Percentiles rank a stretch among this genome's conserved stretches.
Conservation (phyloP, 139 green algal genomes). For the Tetraselmis striata region DNA sequence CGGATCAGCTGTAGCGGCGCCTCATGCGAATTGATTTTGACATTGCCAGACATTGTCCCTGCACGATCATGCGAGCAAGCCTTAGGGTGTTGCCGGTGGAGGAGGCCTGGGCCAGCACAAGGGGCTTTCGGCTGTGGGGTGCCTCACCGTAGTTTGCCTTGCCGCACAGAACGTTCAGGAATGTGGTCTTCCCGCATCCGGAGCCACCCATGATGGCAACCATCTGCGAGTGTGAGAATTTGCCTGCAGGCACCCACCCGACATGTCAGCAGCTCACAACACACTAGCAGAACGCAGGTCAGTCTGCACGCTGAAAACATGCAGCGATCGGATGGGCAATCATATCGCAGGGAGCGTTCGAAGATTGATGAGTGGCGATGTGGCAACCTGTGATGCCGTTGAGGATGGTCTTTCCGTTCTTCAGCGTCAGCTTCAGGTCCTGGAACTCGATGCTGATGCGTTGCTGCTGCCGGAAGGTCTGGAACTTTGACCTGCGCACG, state of each 20-base stretch:
- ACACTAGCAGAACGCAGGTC: too few relatives aligned
- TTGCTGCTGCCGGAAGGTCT: not conserved
- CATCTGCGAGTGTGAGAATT: conserved; percentile 5
- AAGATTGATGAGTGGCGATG: too few relatives aligned
- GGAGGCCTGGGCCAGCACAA: too few relatives aligned
- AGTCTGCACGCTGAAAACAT: too few relatives aligned
- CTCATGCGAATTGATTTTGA: conserved; percentile 34
- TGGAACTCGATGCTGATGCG: not conserved
- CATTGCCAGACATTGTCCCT: conserved; percentile 15
- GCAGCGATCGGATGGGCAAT: too few relatives aligned
- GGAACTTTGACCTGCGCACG: not conserved
- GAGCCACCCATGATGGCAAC: conserved; percentile 38
- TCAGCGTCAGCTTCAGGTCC: not conserved
- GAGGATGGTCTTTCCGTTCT: not conserved
- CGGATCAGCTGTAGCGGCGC: not conserved
- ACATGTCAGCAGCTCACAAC: too few relatives aligned
- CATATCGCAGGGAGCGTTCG: too few relatives aligned
- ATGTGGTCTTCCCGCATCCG: conserved; percentile 41
- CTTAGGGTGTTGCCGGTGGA: too few relatives aligned
- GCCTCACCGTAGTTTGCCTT: conserved; percentile 8
- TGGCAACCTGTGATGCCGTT: not conserved
- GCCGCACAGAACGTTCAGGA: conserved; percentile 39
- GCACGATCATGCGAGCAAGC: too few relatives aligned
- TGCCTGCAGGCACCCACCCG: not conserved
- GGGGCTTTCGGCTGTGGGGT: too few relatives aligned